These are phyloP conservation scores for Ustanciosporium gigantosporum DNA, from an alignment of 1,284 basidiomycete species.

Conservation along the genomic window DNA sequence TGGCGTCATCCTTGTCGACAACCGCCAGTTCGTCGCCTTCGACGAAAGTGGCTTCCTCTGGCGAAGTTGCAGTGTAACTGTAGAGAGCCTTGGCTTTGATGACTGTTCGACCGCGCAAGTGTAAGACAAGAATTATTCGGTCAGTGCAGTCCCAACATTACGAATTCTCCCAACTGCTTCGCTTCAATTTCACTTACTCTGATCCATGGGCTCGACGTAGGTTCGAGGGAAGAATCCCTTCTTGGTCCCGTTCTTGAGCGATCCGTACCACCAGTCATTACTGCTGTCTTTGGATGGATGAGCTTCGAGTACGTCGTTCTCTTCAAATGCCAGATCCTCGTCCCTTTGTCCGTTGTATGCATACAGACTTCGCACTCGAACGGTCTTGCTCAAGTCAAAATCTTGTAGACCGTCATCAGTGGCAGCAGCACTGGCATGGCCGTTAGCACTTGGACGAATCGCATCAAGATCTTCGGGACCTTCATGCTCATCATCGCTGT, in stretches of 20 bases:
- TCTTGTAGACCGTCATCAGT: constrained; percentile 66
- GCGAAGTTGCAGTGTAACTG: constrained; percentile 52
- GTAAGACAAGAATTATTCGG: too few species aligned
- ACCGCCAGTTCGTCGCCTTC: constrained; percentile 52
- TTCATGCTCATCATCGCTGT: constrained; percentile 56
- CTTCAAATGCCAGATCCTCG: constrained; percentile 83
- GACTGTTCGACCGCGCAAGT: too few species aligned
- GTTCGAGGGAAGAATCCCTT: constrained; percentile 88
- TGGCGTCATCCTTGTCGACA: constrained; percentile 54
- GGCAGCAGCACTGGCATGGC: constrained; percentile 5
- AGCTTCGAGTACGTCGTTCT: constrained; percentile 73
- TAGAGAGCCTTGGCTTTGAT: constrained; percentile 54
- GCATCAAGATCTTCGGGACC: constrained; percentile 31
- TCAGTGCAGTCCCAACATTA: too few species aligned
- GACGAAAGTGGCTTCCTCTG: constrained; percentile 51
- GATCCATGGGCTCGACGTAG: constrained; percentile 65
- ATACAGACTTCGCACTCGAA: constrained; percentile 69
- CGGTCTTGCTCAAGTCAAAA: constrained; percentile 70
- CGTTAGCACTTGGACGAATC: constrained; percentile 8
- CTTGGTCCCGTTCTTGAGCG: constrained; percentile 69
- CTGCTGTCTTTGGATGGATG: constrained; percentile 23
- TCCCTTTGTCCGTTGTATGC: constrained; percentile 79
- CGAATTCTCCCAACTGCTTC: too few species aligned
- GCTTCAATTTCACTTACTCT: constrained; percentile 26
- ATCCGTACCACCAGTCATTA: constrained; percentile 85